Evolutionary conservation across 2,329 filamentous ascomycete species (phyloP).

Genomic region (Colletotrichum viniferum): DNA sequence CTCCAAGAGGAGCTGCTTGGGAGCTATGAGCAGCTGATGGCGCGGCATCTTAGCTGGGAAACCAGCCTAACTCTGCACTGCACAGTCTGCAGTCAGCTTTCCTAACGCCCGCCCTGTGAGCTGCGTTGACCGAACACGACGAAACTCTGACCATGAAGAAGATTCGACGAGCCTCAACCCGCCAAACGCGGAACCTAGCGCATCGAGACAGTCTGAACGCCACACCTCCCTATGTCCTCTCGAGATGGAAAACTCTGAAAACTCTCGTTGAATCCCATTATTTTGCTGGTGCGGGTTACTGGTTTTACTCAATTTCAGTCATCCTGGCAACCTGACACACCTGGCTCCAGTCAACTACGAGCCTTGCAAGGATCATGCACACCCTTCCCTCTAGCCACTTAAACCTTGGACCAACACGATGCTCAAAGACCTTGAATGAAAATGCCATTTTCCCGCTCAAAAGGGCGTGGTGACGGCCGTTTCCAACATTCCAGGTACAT

Average conservation of each 20-base stretch:
- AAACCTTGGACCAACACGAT: neutral
- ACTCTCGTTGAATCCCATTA: neutral
- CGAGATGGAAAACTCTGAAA: neutral
- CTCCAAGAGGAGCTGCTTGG: neutral
- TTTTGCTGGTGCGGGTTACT: neutral
- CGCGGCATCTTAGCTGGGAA: neutral
- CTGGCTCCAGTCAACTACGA: neutral
- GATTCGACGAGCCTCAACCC: neutral
- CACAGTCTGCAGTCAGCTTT: neutral
- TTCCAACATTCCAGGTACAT: conserved; percentile 16
- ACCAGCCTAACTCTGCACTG: neutral
- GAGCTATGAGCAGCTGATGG: conserved; percentile 7
- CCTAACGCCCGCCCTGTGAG: neutral
- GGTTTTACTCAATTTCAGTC: neutral
- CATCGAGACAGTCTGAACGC: neutral
- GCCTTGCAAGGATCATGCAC: neutral
- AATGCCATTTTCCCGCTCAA: neutral
- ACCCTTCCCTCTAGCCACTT: neutral
- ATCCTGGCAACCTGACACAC: neutral
- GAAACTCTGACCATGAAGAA: neutral
- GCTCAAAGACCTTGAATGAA: neutral
- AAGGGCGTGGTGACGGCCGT: conserved; percentile 1
- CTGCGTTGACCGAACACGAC: neutral
- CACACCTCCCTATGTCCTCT: neutral
- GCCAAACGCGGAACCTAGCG: neutral